phyloP scores from a whole-genome alignment of 106 monocot species.

The Posidonia australis region DNA sequence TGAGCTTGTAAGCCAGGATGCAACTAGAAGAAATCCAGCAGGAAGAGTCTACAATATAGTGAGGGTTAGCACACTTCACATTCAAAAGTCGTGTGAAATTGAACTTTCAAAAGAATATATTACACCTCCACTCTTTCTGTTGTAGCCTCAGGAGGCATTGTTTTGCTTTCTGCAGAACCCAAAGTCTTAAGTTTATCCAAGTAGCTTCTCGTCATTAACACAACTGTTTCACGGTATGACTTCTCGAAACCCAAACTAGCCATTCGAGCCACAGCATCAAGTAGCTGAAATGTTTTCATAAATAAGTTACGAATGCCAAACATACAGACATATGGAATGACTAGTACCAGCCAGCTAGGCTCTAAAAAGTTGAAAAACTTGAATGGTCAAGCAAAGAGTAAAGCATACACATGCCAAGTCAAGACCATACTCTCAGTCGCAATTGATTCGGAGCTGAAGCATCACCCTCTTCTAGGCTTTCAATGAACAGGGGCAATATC shows the following conservation, averaged over 20 bases:
- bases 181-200: constrained; percentile 81
- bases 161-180: constrained; percentile 51
- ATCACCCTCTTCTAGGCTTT: constrained; percentile 98
- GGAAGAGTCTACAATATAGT: constrained; percentile 65
- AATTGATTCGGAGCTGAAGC: constrained; percentile 67
- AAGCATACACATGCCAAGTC: constrained; percentile 27
- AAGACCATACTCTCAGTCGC: constrained; percentile 81
- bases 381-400: neutral
- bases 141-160: constrained; percentile 51
- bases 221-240: constrained; percentile 92
- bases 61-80: neutral
- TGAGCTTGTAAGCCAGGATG: constrained; percentile 61
- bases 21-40: constrained; percentile 83
- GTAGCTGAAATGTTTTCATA: constrained; percentile 42
- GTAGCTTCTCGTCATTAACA: constrained; percentile 97
- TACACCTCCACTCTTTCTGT: constrained; percentile 87
- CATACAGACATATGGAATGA: neutral
- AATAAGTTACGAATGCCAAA: no score
- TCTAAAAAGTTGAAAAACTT: constrained; percentile 3
- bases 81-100: neutral
- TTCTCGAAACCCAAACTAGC: constrained; percentile 97
- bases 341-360: neutral
- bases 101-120: neutral
- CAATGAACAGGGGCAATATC: constrained; percentile 98
- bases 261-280: constrained; percentile 92